Evolutionary conservation across 192 early-diverging fungal genomes (phyloP).

Genomic region (Chytriomyces sp.): DNA sequence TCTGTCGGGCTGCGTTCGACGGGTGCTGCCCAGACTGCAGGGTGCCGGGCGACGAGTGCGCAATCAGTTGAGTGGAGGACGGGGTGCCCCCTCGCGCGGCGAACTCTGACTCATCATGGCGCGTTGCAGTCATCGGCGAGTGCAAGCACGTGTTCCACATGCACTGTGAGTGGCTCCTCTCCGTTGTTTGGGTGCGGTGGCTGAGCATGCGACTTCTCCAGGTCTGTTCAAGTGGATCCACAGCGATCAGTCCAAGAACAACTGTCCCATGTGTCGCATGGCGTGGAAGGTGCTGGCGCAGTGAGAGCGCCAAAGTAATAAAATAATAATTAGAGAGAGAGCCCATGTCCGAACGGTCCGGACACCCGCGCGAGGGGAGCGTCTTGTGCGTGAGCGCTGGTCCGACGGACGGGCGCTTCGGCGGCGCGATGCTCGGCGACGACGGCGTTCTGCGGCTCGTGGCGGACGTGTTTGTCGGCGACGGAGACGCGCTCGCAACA

Average conservation of each 20-base stretch:
- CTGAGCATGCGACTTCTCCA: neutral
- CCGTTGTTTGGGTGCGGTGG: neutral
- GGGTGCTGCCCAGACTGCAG: slow-evolving; percentile 83
- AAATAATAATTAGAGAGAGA: no score
- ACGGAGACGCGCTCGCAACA: neutral
- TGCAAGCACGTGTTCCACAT: slow-evolving; percentile 93
- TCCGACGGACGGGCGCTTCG: neutral
- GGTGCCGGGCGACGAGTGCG: slow-evolving; percentile 43
- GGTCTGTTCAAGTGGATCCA: slow-evolving; percentile 33
- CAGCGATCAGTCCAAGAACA: slow-evolving; percentile 68
- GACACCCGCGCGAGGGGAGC: no score
- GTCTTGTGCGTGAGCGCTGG: no score
- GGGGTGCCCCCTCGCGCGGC: neutral
- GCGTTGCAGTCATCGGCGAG: slow-evolving; percentile 77
- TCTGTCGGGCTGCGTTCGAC: slow-evolving; percentile 86
- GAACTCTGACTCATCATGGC: neutral
- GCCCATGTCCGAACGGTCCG: no score
- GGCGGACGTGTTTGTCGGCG: slow-evolving; percentile 4
- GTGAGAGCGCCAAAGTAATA: no score
- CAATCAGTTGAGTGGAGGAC: slow-evolving; percentile 31
- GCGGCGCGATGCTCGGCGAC: neutral
- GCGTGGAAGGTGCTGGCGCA: slow-evolving; percentile 70
- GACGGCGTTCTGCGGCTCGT: neutral
- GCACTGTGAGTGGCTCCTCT: slow-evolving; percentile 85
- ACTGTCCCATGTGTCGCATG: slow-evolving; percentile 87